Evolutionary conservation across 2,329 filamentous ascomycete species (phyloP), one percentile per base, ranked within the genome.

Genomic region (Diaporthe vaccinii): DNA sequence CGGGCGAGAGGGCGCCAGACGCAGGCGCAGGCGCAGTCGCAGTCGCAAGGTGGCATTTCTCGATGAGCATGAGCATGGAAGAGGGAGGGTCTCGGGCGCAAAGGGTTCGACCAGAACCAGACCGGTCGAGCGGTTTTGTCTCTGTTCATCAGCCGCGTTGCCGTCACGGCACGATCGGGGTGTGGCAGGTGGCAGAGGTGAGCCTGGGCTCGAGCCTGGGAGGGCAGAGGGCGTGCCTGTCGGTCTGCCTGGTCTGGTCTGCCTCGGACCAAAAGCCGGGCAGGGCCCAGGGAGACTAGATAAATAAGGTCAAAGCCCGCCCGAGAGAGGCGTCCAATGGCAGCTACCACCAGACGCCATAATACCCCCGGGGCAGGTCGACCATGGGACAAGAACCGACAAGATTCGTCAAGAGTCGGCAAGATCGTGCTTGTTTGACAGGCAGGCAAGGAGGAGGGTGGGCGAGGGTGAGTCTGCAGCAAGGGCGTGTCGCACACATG

Each of bases 221-320:
- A 59, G 51, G 51, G n/a, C 31, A 36, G 34, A 25, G 25, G 39
- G 59, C n/a, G 25, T n/a, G 17, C 39, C 22, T 44, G 41, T 49
- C 65, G 46, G 65, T 53, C 65, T 68, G 65, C 31, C 31, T 53
- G 46, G 46, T 53, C 49, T 53, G 46, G 65, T 36, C 46, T 20
- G 31, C 65, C 65, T 20, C 28, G 34, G 15, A 41, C 65, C 65
- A 69, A 55, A 55, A 39, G 36, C 65, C 65, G 65, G n/a, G 46
- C 46, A 68, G 65, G 62, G 20, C 10, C 17, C 44, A 65, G 31
- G 62, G 62, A 53, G 46, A 22, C 65, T 69, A 69, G 49, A 53
- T 69, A 69, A 69, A 69, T 55, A 69, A 69, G 46, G 65, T 69
- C 65, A 69, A 55, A 69, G 65, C 65, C 65, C 65, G 65, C 28